Percentiles rank a stretch among this genome's conserved stretches.
Conservation (phyloP, 371 early-diverging fungal species). For the Umbelopsis sp. region DNA sequence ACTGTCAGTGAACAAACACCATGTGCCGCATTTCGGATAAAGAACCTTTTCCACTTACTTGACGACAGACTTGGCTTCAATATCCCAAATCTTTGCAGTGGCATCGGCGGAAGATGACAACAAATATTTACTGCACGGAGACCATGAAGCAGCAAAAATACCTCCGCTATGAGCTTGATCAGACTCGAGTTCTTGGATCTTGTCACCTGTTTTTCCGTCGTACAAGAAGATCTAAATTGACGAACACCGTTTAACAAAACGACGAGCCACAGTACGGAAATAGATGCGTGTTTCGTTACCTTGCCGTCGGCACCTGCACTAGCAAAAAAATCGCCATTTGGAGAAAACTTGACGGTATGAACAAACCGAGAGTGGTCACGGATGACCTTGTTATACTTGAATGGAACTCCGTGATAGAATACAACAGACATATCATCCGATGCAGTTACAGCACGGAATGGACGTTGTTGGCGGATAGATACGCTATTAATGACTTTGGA, state of each 20-base stretch:
- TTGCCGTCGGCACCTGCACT: conserved; percentile 90
- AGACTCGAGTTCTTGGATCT: conserved; percentile 66
- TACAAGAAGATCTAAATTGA: conserved; percentile 78
- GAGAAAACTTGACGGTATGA: conserved; percentile 86
- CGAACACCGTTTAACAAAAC: neutral
- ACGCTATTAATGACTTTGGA: conserved; percentile 86
- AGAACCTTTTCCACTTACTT: conserved; percentile 50
- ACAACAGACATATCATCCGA: conserved; percentile 91
- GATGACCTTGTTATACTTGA: conserved; percentile 74
- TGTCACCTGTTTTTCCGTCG: conserved; percentile 90
- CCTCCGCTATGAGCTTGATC: conserved; percentile 76
- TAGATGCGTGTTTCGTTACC: conserved; percentile 38
- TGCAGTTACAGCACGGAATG: conserved; percentile 91
- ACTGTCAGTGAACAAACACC: neutral
- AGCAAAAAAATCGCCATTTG: conserved; percentile 82
- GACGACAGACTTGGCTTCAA: conserved; percentile 68
- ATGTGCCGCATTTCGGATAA: neutral
- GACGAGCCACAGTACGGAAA: neutral
- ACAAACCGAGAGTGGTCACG: conserved; percentile 89
- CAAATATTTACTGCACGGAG: conserved; percentile 76
- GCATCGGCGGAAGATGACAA: conserved; percentile 87
- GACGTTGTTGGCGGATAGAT: conserved; percentile 81
- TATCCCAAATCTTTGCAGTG: conserved; percentile 94
- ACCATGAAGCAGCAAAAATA: conserved; percentile 88
- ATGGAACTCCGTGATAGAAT: conserved; percentile 93